Conservation (phyloP, 257 asterid species). For the Solanum paucissectum region DNA sequence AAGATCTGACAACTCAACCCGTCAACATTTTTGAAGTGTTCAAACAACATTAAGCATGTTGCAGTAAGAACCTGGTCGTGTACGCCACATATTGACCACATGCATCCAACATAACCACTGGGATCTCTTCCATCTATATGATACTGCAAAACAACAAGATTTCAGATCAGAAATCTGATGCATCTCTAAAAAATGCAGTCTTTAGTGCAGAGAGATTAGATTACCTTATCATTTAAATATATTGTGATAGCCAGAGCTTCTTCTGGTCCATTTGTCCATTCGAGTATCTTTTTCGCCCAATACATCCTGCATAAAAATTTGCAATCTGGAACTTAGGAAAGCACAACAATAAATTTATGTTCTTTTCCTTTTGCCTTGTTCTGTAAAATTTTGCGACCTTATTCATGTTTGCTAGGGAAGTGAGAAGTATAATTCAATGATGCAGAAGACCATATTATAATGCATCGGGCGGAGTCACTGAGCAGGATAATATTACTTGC, state of each 20-base stretch:
- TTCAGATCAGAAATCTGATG: background rate
- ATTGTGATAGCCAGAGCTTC: slow-evolving; percentile 82
- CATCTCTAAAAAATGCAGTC: background rate
- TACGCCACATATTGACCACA: slow-evolving; percentile 98
- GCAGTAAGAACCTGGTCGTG: slow-evolving; percentile 70
- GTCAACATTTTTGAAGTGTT: background rate
- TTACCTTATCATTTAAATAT: slow-evolving; percentile 79
- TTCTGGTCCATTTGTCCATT: slow-evolving; percentile 89
- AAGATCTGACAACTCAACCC: background rate
- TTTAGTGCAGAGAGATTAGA: background rate
- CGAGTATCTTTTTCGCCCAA: slow-evolving; percentile 98
- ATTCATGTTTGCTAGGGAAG: background rate
- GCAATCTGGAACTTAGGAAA: background rate
- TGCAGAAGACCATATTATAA: background rate
- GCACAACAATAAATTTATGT: background rate
- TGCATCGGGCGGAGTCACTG: background rate
- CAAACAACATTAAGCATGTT: background rate
- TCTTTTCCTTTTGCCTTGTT: background rate
- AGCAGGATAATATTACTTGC: slow-evolving; percentile 20
- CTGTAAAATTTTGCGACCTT: background rate
- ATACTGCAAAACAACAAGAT: slow-evolving; percentile 37
- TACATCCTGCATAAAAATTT: slow-evolving; percentile 59
- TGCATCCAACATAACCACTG: slow-evolving; percentile 95
- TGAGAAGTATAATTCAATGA: background rate
- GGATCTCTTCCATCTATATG: slow-evolving; percentile 94